These are phyloP conservation scores for Phytopythium aichiense DNA, from an alignment of 352 stramenopile species.

Conservation along the genomic window DNA sequence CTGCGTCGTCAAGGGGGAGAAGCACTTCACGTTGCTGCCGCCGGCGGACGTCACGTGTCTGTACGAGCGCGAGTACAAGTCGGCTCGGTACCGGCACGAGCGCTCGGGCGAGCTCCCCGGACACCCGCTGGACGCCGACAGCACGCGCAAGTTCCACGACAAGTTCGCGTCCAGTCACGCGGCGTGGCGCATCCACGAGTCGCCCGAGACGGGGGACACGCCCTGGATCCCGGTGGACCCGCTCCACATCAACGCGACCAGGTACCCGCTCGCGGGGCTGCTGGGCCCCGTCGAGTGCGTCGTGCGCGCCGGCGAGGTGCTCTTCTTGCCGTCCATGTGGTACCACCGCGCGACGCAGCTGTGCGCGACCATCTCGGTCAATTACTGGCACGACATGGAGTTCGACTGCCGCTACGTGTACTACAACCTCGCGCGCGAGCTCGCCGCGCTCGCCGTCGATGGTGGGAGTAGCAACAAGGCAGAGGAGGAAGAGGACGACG, in stretches of 20 bases:
- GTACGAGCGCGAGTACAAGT: constrained; percentile 74
- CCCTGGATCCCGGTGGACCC: constrained; percentile 83
- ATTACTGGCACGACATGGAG: constrained; percentile 90
- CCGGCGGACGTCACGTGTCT: constrained; percentile 89
- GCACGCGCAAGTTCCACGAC: constrained; percentile 45
- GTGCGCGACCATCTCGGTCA: constrained; percentile 77
- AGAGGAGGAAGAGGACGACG: background rate
- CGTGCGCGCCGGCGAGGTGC: constrained; percentile 58
- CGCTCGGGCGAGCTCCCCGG: background rate
- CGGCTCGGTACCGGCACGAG: constrained; percentile 53
- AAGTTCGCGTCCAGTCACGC: constrained; percentile 36
- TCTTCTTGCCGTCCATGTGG: constrained; percentile 82
- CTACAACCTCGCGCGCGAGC: constrained; percentile 75
- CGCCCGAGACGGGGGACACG: constrained; percentile 44
- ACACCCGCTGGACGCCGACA: constrained; percentile 17
- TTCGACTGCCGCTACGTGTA: constrained; percentile 87
- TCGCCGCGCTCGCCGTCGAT: constrained; percentile 18
- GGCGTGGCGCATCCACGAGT: constrained; percentile 46
- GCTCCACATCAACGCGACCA: constrained; percentile 45
- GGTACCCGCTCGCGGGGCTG: constrained; percentile 47
- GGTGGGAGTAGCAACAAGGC: background rate
- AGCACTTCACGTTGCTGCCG: constrained; percentile 92
- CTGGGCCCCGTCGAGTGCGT: constrained; percentile 64
- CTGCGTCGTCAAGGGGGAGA: constrained; percentile 93
- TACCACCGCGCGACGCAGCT: constrained; percentile 80